Base-by-base conservation (phyloP, 208 protist genomes). In the Acanthamoeba healyi region DNA sequence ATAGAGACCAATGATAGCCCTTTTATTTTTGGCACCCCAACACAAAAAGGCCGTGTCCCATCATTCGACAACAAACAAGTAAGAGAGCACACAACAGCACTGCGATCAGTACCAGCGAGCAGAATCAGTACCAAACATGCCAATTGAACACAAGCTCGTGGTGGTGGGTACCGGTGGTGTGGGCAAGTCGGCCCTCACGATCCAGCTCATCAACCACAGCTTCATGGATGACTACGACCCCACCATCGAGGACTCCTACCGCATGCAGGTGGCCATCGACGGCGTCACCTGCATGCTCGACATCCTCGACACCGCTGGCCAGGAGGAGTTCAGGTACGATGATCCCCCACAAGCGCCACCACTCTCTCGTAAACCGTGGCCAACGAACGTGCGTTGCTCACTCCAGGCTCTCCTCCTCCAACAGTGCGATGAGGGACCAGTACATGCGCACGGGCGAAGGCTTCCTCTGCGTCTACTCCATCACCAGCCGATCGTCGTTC, bases 241-340 rank as follows among this genome's bases (percentile, higher is more conserved):
- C 34, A 82, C 72, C 72, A 82, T 82, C 72, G 72, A 82, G 72
- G 72, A 82, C 72, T 54, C 40, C 46, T 97, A 97, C 56, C 67
- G 96, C 42, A 96, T 96, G 70, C 96, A 97, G 82, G 70, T 93
- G 0, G 94, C 84, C 24, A 89, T 98, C 17, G 96, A 98, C 84
- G 95, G 94, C 26, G 91, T 88, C 58, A 95, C 96, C 5, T 97
- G 96, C 70, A 19, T 96, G 24, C 77, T 98, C 6, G 58, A 98
- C 58, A 98, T 98, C 49, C 56, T 96, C 34, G 96, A 97, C 87
- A 97, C 96, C 17, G 95, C 96, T 38, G 96, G 96, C 34, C 95
- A 97, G 70, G 96, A 97, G 63, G 96, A 98, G 44, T 98, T 97
- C 63, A 91, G 42, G 58, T 67, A 15, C 46, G 17, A 19, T 15